A percentile compares a stretch with the other conserved stretches of the same genome.
Conservation (phyloP, 129 eudicot genomes). For the Helichrysum umbraculigerum region DNA sequence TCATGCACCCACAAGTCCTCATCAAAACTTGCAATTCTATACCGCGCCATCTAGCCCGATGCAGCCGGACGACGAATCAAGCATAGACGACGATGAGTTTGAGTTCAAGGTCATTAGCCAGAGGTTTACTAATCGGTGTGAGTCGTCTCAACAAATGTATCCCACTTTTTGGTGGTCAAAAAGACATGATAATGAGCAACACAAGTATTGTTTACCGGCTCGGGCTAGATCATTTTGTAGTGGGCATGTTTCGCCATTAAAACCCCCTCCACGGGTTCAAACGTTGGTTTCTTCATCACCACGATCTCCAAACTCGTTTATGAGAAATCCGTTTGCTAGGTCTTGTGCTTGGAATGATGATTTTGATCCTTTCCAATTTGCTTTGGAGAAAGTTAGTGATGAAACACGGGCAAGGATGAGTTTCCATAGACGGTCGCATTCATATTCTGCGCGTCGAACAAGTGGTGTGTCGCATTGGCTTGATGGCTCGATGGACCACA, state of each 20-base stretch:
- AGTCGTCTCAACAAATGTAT: constrained; percentile 3
- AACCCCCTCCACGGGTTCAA: constrained; percentile 74
- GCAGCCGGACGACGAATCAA: not conserved
- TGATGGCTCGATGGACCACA: constrained; percentile 8
- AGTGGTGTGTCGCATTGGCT: constrained; percentile 28
- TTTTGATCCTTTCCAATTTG: constrained; percentile 75
- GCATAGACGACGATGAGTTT: constrained; percentile 32
- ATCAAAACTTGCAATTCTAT: constrained; percentile 39
- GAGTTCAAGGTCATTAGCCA: constrained; percentile 55
- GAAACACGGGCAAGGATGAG: constrained; percentile 50
- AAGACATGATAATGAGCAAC: not conserved
- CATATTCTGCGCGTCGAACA: constrained; percentile 49
- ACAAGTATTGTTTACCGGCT: not conserved
- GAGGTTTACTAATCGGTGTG: constrained; percentile 25
- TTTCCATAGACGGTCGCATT: constrained; percentile 58
- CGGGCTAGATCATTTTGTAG: constrained; percentile 4
- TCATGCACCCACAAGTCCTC: constrained; percentile 33
- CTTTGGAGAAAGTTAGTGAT: constrained; percentile 71
- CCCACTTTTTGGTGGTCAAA: constrained; percentile 18
- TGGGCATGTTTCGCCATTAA: constrained; percentile 8
- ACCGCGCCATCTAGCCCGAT: constrained; percentile 69
- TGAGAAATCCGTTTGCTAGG: constrained; percentile 45
- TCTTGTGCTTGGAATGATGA: constrained; percentile 62
- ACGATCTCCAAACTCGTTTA: constrained; percentile 38
- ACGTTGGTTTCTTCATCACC: constrained; percentile 44